These are phyloP conservation scores for Coprinellus micaceus DNA, from an alignment of 768 basidiomycete genomes.

Conservation along the genomic window DNA sequence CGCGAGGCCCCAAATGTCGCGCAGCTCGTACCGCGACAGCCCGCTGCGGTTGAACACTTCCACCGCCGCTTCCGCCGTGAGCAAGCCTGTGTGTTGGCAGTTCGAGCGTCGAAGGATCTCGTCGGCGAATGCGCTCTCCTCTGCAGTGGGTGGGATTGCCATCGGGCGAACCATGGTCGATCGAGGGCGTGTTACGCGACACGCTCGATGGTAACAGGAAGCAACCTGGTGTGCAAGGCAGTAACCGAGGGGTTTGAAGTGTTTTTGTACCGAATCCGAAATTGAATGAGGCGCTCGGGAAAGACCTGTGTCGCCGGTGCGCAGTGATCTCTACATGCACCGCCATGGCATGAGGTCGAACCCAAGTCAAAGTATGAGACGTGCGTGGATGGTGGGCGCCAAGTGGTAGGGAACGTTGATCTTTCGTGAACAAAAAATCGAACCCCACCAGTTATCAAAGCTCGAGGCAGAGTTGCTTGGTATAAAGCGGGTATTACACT, in stretches of 20 bases:
- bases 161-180: constrained; percentile 10
- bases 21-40: constrained; percentile 12
- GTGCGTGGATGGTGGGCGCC: background rate
- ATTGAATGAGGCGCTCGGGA: background rate
- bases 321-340: background rate
- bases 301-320: background rate
- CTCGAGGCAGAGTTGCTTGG: background rate
- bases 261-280: background rate
- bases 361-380: background rate
- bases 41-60: constrained; percentile 16
- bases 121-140: constrained; percentile 27
- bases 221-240: background rate
- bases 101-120: constrained; percentile 25
- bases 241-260: background rate
- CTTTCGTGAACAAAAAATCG: background rate
- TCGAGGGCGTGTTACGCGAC: background rate
- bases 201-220: background rate
- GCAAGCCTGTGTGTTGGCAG: constrained; percentile 20
- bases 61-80: constrained; percentile 19
- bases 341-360: background rate
- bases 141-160: constrained; percentile 19
- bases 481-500: too few species aligned
- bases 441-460: background rate
- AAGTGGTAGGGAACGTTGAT: background rate
- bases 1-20: constrained; percentile 14